Evolutionary conservation across 2,329 filamentous ascomycete species (phyloP), one percentile per base, ranked within the genome.

Genomic region (Pochonia chlamydosporia): DNA sequence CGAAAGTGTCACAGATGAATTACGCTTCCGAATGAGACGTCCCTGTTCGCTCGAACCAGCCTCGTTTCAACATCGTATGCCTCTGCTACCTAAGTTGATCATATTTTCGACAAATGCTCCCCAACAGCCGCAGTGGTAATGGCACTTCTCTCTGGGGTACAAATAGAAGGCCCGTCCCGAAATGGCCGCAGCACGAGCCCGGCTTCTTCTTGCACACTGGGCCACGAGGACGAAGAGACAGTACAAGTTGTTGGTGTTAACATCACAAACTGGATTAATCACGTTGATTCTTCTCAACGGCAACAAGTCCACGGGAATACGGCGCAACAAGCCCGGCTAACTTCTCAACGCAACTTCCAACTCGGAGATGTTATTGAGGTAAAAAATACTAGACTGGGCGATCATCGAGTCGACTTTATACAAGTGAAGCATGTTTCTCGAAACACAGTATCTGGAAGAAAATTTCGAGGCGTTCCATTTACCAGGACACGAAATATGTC

Each of bases 361-460:
- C 25, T 52, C 3, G 60, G 57, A 0, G 56, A 57, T 3, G 57
- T 66, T 5, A 48, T 70, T 11, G 55, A 67, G 33, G 49, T 69
- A 2, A 28, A 44, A 6, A 21, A 54, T 11, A 55, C 55, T 7
- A 24, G 33, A 1, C 30, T 60, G 5, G 60, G 59, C 4, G 44
- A 49, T 1, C 59, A 59, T 31, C 44, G 50, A 2, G 55, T 71
- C 5, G 40, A 64, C 2, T 69, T 67, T 46, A 61, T 77, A 24
- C 55, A 68, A 49, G 71, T 79, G 57, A 66, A 67, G 40, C 51
- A 56, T 1, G 70, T 79, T 33, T 60, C 73, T 18, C 54, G 65
- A 23, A 43, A 59, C 25, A 36, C 26, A 0, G 44, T 44, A 0
- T 57, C 61, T 0, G 45, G 56, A 0, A 44, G 59, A n/a, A 55